Evolutionary conservation across 192 early-diverging fungal genomes (phyloP), one percentile per base, ranked within the genome.

Genomic region (Linnemannia schmuckeri): DNA sequence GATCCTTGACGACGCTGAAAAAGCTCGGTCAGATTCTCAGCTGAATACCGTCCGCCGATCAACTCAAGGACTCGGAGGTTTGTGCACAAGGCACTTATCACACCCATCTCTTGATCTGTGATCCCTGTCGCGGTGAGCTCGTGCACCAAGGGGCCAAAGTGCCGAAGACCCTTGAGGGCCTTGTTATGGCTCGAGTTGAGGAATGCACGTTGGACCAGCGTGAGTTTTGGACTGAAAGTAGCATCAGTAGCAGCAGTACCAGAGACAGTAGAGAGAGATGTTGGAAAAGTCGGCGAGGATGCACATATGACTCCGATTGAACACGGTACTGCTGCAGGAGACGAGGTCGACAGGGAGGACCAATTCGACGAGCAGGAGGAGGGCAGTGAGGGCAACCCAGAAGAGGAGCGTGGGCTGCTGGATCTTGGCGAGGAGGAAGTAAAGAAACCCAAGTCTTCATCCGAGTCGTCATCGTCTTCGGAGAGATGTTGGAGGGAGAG

Each of bases 41-140:
- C 49, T 4, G 79, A 77, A 35, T 87, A 87, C 8, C 85, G 85
- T 37, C 85, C 85, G 18, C 85, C 85, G 33, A 81, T 78, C 33
- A 87, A 37, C 42, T 87, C 85, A 42, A 87, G 80, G 40, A 87
- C 76, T 10, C 85, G 79, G 15, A 87, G 76, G 63, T 72, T 81
- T 0, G 85, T 57, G 74, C 85, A 87, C 37, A 80, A 46, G 9
- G 54, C 49, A 9, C 61, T 74, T 22, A 87, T 71, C 9, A 87
- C 40, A 22, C 61, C 71, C 70, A 87, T 77, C 49, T 87, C 85
- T 68, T 87, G 80, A 38, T 87, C 85, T 44, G 85, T 87, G 27
- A 87, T 74, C 7, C 85, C 85, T n/a, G 85, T 87, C 2, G 79
- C 85, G 44, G 66, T 77, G 33, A 87, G 79, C 57, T 87, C 85